These are phyloP conservation scores for Creolimax fragrantissima DNA, from an alignment of 78 protist genomes.

Conservation along the genomic window DNA sequence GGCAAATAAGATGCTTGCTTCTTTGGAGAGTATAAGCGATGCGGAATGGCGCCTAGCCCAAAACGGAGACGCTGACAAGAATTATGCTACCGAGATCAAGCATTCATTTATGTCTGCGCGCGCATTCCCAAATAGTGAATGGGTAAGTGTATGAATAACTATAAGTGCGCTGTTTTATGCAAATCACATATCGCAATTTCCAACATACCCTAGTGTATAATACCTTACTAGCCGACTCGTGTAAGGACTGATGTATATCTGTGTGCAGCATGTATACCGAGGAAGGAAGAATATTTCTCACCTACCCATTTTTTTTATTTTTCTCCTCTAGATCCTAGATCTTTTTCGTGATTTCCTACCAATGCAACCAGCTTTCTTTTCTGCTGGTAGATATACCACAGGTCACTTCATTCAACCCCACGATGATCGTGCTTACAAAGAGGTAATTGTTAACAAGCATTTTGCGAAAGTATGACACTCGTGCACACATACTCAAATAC, in stretches of 20 bases:
- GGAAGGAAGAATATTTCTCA: too few relatives aligned
- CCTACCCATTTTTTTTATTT: too few relatives aligned
- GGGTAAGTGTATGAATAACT: background rate
- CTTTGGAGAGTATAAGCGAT: background rate
- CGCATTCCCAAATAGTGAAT: background rate
- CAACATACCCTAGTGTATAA: background rate
- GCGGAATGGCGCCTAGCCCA: background rate
- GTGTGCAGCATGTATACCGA: too few relatives aligned
- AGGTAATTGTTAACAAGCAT: background rate
- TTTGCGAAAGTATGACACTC: background rate
- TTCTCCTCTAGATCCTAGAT: background rate
- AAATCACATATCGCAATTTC: background rate
- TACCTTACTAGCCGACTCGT: too few relatives aligned
- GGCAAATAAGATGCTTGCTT: background rate
- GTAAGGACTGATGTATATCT: too few relatives aligned
- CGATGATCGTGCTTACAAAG: background rate
- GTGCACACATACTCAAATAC: background rate
- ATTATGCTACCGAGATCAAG: background rate
- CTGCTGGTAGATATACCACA: background rate
- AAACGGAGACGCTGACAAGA: background rate
- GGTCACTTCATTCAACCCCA: background rate
- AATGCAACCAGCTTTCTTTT: background rate
- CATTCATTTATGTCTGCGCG: background rate
- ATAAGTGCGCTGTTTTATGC: background rate
- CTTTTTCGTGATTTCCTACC: background rate